Conservation (phyloP, 2,329 filamentous ascomycete genomes). For the Drechslera avenae region DNA sequence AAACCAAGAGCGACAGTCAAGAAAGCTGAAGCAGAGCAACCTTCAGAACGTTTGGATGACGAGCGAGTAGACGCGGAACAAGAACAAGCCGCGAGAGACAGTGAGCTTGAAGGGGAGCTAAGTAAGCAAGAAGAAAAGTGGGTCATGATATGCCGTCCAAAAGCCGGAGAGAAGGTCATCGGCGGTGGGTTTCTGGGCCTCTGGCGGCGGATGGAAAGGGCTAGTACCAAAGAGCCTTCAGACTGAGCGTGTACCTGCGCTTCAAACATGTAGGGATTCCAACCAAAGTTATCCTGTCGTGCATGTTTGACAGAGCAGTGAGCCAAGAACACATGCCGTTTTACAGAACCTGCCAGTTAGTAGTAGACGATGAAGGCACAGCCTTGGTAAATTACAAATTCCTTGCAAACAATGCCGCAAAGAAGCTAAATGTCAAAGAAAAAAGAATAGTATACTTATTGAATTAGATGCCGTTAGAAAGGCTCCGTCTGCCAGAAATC, state of each 20-base stretch:
- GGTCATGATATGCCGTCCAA: constrained; percentile 48
- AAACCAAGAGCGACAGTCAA: constrained; percentile 45
- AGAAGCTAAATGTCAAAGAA: not conserved
- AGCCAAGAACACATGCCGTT: too few relatives aligned
- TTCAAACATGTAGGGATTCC: too few relatives aligned
- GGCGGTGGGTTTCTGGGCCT: constrained; percentile 47
- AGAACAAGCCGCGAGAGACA: constrained; percentile 34
- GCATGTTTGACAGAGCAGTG: too few relatives aligned
- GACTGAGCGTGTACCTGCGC: not conserved
- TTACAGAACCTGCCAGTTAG: too few relatives aligned
- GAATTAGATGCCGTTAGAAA: constrained; percentile 15
- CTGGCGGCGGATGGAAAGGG: constrained; percentile 43
- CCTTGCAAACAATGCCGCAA: too few relatives aligned
- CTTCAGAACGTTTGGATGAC: constrained; percentile 10
- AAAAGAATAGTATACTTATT: not conserved
- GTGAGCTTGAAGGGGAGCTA: constrained; percentile 34
- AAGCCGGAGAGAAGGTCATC: constrained; percentile 41
- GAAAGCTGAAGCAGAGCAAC: constrained; percentile 25
- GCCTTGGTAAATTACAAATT: too few relatives aligned
- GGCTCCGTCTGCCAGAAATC: constrained; percentile 39
- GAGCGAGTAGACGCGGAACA: constrained; percentile 23
- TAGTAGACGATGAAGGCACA: too few relatives aligned
- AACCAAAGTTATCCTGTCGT: too few relatives aligned
- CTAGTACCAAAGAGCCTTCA: not conserved
- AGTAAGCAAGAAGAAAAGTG: constrained; percentile 37